A percentile compares a stretch with the other conserved stretches of the same genome.
phyloP scores from a whole-genome alignment of 2,329 filamentous ascomycete genomes.

The Diaporthe ampelina region DNA sequence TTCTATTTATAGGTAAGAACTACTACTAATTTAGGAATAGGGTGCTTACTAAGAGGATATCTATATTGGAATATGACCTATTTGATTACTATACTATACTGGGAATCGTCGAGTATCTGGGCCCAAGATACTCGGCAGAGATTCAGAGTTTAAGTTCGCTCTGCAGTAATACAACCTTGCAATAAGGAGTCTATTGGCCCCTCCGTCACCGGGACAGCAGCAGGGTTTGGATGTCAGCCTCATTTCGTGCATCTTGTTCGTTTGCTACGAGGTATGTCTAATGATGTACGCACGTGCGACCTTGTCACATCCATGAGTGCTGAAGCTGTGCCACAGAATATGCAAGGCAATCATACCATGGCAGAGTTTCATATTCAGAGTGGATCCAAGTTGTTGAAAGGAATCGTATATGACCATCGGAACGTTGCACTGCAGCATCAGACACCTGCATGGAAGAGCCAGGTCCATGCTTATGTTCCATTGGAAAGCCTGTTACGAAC shows the following conservation, averaged over 20 bases:
- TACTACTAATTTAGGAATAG: too few relatives aligned
- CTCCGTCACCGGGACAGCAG: not conserved
- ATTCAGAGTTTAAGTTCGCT: not conserved
- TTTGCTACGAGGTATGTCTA: constrained; percentile 8
- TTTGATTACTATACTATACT: too few relatives aligned
- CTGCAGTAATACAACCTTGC: not conserved
- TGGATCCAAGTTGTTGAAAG: constrained; percentile 12
- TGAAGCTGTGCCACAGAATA: not conserved
- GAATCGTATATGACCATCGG: constrained; percentile 4
- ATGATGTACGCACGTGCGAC: not conserved
- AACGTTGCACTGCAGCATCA: not conserved
- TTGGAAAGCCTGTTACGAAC: not conserved
- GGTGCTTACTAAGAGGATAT: too few relatives aligned
- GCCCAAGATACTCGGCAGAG: not conserved
- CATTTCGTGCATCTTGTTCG: constrained; percentile 11
- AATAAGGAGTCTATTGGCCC: not conserved
- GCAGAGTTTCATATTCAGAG: constrained; percentile 10
- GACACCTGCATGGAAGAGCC: not conserved
- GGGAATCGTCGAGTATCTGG: too few relatives aligned
- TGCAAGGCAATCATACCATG: constrained; percentile 14
- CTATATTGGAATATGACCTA: too few relatives aligned
- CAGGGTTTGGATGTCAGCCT: not conserved
- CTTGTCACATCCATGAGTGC: not conserved
- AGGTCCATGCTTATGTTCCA: not conserved
- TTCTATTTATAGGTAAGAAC: too few relatives aligned